Conservation (phyloP, 257 asterid species). For the Salvia hispanica region DNA sequence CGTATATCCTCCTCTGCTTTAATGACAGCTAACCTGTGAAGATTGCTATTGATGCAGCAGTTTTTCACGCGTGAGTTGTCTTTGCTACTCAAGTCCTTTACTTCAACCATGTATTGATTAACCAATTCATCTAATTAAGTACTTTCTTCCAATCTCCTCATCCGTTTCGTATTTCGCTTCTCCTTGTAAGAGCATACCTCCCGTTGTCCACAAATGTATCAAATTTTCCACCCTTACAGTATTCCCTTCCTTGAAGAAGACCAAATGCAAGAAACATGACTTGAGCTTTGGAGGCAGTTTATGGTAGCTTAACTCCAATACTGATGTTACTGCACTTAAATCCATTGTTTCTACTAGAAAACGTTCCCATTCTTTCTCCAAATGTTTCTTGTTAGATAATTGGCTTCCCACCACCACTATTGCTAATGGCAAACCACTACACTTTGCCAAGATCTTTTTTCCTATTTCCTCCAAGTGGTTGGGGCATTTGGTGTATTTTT, state of each 20-base stretch:
- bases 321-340: not conserved
- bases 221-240: constrained; percentile 20
- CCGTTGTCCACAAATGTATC: constrained; percentile 30
- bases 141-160: not conserved
- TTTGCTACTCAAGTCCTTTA: not conserved
- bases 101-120: constrained; percentile 3
- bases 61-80: not conserved
- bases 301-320: constrained; percentile 28
- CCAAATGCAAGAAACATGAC: constrained; percentile 30
- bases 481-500: constrained; percentile 9
- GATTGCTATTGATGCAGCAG: constrained; percentile 24
- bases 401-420: constrained; percentile 30
- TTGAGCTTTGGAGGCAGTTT: constrained; percentile 33
- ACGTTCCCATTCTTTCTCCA: constrained; percentile 26
- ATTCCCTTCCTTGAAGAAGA: constrained; percentile 27
- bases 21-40: constrained; percentile 16
- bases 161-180: no score
- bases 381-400: not conserved
- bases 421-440: constrained; percentile 34
- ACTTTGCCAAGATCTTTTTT: constrained; percentile 17
- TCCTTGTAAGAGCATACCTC: constrained; percentile 16
- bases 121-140: not conserved
- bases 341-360: not conserved
- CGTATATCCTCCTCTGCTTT: constrained; percentile 30
- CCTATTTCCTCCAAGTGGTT: constrained; percentile 25